Evolutionary conservation across 2,329 filamentous ascomycete species (phyloP), one percentile per base, ranked within the genome.

Genomic region (Pseudocercospora ulei): DNA sequence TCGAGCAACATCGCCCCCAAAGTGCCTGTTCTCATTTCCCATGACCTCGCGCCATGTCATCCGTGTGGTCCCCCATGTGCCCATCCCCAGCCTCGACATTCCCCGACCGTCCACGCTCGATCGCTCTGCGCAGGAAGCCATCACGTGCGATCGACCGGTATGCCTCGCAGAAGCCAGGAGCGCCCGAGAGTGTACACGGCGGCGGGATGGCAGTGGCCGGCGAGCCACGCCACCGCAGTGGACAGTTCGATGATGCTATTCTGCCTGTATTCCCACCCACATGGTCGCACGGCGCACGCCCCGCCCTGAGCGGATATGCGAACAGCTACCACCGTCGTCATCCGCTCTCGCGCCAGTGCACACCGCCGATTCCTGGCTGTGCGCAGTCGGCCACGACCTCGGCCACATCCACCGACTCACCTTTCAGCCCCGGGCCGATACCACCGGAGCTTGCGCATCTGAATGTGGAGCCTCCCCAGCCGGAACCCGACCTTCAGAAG

Each of bases 371-470:
- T 3, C 35, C 44, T 9, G 33, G 29, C 9, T 76, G 79, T 58
- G 72, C 69, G 2, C 69, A 77, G 37, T 84, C 80, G 44, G 75
- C 69, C 14, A 85, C 80, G 42, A 80, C 81, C 23, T 86, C 81
- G 3, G 85, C 82, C 1, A 69, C 78, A 44, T 85, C 81, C 53
- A 83, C 80, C 1, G 81, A 76, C 39, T 86, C 82, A 1, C 75
- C 79, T 3, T 86, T 84, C 60, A 86, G 81, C 55, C 72, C 81
- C 46, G 80, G 82, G 43, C 85, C 81, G 27, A 44, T 52, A 7
- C 58, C 59, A 13, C 61, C 61, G 5, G 61, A 64, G 35, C 54
- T 64, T 12, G 61, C 61, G 1, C 46, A 78, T 77, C 49, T 82
- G 71, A 59, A 61, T 33, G 53, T 81, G 67, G 67, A 83, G 73